A percentile compares a stretch with the other conserved stretches of the same genome.
Evolutionary conservation across 2,329 filamentous ascomycete genomes (phyloP).

Genomic region (Sarocladium kiliense): DNA sequence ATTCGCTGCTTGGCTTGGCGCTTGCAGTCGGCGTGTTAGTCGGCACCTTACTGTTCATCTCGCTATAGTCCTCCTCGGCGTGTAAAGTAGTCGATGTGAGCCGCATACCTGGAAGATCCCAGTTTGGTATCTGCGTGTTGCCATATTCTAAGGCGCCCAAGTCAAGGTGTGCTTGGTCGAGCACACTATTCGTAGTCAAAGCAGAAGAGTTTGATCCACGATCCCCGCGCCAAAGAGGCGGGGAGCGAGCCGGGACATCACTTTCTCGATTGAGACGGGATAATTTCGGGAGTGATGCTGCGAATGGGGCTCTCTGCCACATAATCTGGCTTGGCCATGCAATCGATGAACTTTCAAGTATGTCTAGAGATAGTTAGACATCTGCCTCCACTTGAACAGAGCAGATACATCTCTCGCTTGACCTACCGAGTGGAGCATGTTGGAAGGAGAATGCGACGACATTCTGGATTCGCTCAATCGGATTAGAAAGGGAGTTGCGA

Average conservation of each 20-base stretch:
- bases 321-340: slow-evolving; percentile 74
- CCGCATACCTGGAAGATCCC: background rate
- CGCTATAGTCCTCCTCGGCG: background rate
- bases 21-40: background rate
- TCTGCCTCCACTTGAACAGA: background rate
- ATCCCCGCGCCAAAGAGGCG: background rate
- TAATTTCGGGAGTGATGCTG: slow-evolving; percentile 35
- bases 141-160: background rate
- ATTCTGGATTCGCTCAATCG: slow-evolving; percentile 66
- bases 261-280: slow-evolving; percentile 13
- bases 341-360: slow-evolving; percentile 68
- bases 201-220: background rate
- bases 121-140: background rate
- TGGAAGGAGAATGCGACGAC: slow-evolving; percentile 78
- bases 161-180: background rate
- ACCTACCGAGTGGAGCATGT: slow-evolving; percentile 70
- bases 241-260: background rate
- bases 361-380: slow-evolving; percentile 35
- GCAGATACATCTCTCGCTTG: too few species aligned
- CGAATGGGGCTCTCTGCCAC: slow-evolving; percentile 51
- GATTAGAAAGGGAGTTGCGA: slow-evolving; percentile 42
- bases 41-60: background rate
- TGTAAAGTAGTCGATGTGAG: background rate
- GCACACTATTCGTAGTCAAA: too few species aligned
- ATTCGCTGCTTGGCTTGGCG: background rate